These are phyloP conservation scores for Melocanna baccifera DNA, from an alignment of 176 grass and related monocot genomes.

Conservation along the genomic window DNA sequence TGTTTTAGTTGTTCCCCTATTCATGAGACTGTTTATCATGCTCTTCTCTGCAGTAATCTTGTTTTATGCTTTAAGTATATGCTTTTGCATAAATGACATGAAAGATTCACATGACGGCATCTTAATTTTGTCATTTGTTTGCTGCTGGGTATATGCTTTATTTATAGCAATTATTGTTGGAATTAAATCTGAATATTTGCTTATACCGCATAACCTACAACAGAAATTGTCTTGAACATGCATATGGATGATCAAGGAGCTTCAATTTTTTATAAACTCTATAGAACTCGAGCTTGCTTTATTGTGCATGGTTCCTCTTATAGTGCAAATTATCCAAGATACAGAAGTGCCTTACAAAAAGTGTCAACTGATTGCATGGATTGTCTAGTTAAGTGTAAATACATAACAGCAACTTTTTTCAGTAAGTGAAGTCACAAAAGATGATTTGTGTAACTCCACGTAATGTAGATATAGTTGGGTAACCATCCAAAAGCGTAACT, in stretches of 20 bases:
- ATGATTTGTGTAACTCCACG: slow-evolving; percentile 3
- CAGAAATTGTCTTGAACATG: not conserved
- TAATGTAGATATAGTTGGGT: not conserved
- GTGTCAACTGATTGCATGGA: not conserved
- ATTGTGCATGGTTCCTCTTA: slow-evolving; percentile 13
- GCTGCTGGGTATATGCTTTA: too few species aligned
- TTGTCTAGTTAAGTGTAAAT: not conserved
- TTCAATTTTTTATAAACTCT: slow-evolving; percentile 5
- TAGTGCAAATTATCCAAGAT: slow-evolving; percentile 18
- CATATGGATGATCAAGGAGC: not conserved
- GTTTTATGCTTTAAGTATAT: too few species aligned
- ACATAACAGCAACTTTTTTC: not conserved
- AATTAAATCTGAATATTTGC: too few species aligned
- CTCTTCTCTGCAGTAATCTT: too few species aligned
- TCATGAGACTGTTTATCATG: too few species aligned
- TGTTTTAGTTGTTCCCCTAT: too few species aligned
- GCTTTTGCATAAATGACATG: too few species aligned
- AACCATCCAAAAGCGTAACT: slow-evolving; percentile 17
- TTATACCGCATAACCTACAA: too few species aligned
- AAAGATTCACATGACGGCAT: too few species aligned
- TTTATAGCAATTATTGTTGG: too few species aligned
- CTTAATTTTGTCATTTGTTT: too few species aligned
- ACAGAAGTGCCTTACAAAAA: not conserved
- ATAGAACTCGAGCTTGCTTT: not conserved
- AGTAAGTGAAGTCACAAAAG: not conserved